Evolutionary conservation across 768 basidiomycete genomes (phyloP).

Genomic region (Boletus insuetus): DNA sequence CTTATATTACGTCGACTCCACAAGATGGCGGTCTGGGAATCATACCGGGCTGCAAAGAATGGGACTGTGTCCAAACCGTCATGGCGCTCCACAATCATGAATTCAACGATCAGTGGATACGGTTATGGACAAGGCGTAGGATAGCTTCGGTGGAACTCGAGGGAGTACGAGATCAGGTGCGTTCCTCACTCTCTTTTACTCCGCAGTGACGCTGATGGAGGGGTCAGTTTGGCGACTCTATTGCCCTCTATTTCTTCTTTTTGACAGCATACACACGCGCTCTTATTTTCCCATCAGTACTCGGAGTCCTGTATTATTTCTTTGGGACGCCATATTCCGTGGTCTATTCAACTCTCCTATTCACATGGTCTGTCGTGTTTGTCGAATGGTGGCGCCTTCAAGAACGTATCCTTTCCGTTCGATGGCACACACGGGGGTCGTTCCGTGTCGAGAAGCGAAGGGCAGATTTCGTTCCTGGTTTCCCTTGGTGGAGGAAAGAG

Average conservation of each 20-base stretch:
- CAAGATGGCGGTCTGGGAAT: constrained; percentile 86
- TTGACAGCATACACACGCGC: constrained; percentile 79
- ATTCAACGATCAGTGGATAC: constrained; percentile 80
- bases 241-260: constrained; percentile 90
- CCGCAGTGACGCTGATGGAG: neutral
- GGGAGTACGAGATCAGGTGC: constrained; percentile 68
- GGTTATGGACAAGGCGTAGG: constrained; percentile 65
- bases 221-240: constrained; percentile 68
- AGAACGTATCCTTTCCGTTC: constrained; percentile 78
- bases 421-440: constrained; percentile 78
- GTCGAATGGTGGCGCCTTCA: constrained; percentile 92
- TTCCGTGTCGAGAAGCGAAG: constrained; percentile 74
- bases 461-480: constrained; percentile 51
- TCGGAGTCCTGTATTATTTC: constrained; percentile 70
- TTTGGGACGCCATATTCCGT: constrained; percentile 73
- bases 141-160: constrained; percentile 64
- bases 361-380: constrained; percentile 83
- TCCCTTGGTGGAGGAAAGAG: constrained; percentile 75
- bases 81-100: constrained; percentile 81
- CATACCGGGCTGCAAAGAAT: constrained; percentile 64
- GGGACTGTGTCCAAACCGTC: constrained; percentile 79
- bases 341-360: constrained; percentile 69
- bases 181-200: constrained; percentile 13
- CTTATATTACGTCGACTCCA: constrained; percentile 64
- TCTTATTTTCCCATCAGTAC: constrained; percentile 68